Base-by-base conservation (phyloP, 2,329 filamentous ascomycete genomes). In the Fusarium torulosum region DNA sequence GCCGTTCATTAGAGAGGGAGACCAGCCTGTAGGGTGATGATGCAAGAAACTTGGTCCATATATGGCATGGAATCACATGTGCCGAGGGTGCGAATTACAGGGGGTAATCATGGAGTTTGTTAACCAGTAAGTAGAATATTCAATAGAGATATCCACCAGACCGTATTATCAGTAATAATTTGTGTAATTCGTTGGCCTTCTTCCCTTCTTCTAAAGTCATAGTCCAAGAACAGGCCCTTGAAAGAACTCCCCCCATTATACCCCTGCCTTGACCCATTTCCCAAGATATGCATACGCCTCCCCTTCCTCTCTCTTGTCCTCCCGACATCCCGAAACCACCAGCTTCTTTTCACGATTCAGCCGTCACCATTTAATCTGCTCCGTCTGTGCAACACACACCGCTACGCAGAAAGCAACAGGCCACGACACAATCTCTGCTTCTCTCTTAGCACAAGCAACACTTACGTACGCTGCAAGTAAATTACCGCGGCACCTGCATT, bases 1-100 rank as follows among this genome's bases (percentile, higher is more conserved):
- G 65, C 67, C 72, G 17, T 72, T 76, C 53, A 76, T 82, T 25
- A 73, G 74, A 23, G 80, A 82, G 63, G 75, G 79, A 52, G 63
- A 62, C 33, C 45, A 59, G 42, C 45, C 42, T 45, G 66, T 58
- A 42, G 65, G 61, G 52, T 69, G 38, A 50, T 45, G n/a, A 19
- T 37, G 38, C 20, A 37, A 53, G 27, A 33, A 23, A 47, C 41
- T 45, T 37, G 53, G 44, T 38, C 43, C n/a, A 43, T 33, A 38
- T 27, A 50, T 17, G 41, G 55, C 23, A 59, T 45, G n/a, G 25
- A 46, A 45, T 65, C 44, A 55, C 46, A 44, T 65, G 53, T 53
- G 55, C 59, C 31, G 42, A 46, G 59, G 42, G 38, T 44, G 42
- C 11, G 41, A 37, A 35, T 23, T 25, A 21, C 17, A 21, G 19